These are phyloP conservation scores for Aspergillus brasiliensis DNA, from an alignment of 2,329 filamentous ascomycete species.

Conservation along the genomic window DNA sequence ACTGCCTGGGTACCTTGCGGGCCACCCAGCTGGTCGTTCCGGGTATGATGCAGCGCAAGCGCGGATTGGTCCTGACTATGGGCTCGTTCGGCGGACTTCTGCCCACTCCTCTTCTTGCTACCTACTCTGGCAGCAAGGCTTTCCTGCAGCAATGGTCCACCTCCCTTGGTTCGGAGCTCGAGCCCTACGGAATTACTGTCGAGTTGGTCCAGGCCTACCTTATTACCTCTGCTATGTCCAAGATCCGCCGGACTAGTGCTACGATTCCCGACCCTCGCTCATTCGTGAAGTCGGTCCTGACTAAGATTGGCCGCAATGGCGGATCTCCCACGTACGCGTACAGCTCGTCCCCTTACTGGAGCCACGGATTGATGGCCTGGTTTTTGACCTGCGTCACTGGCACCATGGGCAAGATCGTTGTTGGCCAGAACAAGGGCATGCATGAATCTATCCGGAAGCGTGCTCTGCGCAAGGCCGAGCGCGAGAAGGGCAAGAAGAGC, in stretches of 20 bases:
- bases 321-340: slow-evolving; percentile 76
- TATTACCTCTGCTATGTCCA: slow-evolving; percentile 95
- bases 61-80: slow-evolving; percentile 93
- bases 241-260: slow-evolving; percentile 77
- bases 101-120: slow-evolving; percentile 88
- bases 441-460: slow-evolving; percentile 80
- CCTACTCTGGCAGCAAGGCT: slow-evolving; percentile 96
- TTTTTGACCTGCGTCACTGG: slow-evolving; percentile 65
- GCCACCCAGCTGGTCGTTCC: slow-evolving; percentile 84
- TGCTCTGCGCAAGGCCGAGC: slow-evolving; percentile 79
- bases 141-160: slow-evolving; percentile 97
- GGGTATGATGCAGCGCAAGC: slow-evolving; percentile 78
- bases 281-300: slow-evolving; percentile 77
- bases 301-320: slow-evolving; percentile 77
- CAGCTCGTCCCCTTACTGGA: slow-evolving; percentile 92
- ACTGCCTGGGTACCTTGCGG: slow-evolving; percentile 86
- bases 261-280: slow-evolving; percentile 78
- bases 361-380: slow-evolving; percentile 86
- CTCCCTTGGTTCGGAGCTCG: slow-evolving; percentile 79
- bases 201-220: slow-evolving; percentile 90
- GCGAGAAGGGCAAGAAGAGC: slow-evolving; percentile 66
- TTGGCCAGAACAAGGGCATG: slow-evolving; percentile 68
- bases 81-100: slow-evolving; percentile 93
- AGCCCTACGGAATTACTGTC: slow-evolving; percentile 79
- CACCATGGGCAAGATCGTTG: slow-evolving; percentile 58